Evolutionary conservation across 495 filamentous ascomycete genomes (phyloP).

Genomic region (Aspergillus steynii): DNA sequence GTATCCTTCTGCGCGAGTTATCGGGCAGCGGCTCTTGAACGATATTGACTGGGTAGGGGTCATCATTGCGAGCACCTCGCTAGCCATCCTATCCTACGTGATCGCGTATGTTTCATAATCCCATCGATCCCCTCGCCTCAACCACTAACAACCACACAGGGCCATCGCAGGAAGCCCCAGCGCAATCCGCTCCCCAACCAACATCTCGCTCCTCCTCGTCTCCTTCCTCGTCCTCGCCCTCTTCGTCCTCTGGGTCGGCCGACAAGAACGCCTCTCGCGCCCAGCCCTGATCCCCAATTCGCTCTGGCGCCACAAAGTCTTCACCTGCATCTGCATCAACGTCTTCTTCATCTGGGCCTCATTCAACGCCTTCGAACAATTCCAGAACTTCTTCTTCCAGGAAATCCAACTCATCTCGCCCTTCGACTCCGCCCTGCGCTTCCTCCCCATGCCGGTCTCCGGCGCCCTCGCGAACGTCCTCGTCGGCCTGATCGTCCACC

Average conservation of each 20-base stretch:
- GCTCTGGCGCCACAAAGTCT: conserved; percentile 50
- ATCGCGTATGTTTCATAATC: conserved; percentile 37
- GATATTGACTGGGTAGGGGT: conserved; percentile 53
- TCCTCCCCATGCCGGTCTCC: conserved; percentile 27
- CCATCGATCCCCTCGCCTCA: not conserved
- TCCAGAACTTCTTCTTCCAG: conserved; percentile 56
- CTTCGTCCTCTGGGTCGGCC: conserved; percentile 48
- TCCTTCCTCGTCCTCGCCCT: conserved; percentile 41
- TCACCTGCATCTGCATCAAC: conserved; percentile 50
- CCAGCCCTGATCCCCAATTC: conserved; percentile 52
- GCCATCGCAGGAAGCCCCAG: conserved; percentile 33
- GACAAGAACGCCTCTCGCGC: conserved; percentile 47
- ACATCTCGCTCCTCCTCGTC: conserved; percentile 37
- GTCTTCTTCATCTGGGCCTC: conserved; percentile 53
- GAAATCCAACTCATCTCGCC: conserved; percentile 43
- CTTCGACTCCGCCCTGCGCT: conserved; percentile 37
- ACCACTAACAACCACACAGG: conserved; percentile 12
- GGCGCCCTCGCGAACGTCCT: conserved; percentile 25
- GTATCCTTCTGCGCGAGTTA: conserved; percentile 6
- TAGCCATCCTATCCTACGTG: conserved; percentile 43
- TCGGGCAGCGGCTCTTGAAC: conserved; percentile 24
- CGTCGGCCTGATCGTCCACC: conserved; percentile 23
- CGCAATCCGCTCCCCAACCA: conserved; percentile 29
- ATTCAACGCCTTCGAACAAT: conserved; percentile 50
- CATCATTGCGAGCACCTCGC: conserved; percentile 30